Evolutionary conservation across 257 asterid genomes (phyloP).

Genomic region (Solanum etuberosum): DNA sequence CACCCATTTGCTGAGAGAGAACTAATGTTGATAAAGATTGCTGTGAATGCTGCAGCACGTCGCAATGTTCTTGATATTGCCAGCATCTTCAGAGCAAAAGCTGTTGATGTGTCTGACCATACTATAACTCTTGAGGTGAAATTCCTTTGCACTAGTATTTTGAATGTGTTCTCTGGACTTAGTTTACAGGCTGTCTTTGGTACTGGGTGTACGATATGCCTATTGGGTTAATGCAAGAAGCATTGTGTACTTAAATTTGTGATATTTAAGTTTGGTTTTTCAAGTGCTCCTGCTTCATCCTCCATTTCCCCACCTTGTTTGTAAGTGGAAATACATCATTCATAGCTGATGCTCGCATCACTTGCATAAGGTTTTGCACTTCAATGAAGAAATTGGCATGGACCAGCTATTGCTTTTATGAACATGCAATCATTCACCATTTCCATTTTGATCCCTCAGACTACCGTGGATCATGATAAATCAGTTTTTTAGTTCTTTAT

Average conservation of each 20-base stretch:
- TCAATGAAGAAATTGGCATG: background rate
- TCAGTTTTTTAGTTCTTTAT: background rate
- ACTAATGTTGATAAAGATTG: slow-evolving; percentile 77
- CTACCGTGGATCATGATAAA: background rate
- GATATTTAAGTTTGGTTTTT: background rate
- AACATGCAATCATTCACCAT: background rate
- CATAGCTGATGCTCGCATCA: background rate
- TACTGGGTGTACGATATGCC: background rate
- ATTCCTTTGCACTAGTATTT: background rate
- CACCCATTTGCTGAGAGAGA: slow-evolving; percentile 93
- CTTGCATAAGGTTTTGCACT: background rate
- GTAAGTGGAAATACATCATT: background rate
- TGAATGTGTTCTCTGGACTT: background rate
- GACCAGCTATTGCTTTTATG: background rate
- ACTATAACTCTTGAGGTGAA: slow-evolving; percentile 91
- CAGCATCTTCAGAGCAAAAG: slow-evolving; percentile 94
- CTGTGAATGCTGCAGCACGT: slow-evolving; percentile 85
- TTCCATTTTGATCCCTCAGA: background rate
- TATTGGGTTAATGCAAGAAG: background rate
- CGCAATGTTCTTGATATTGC: slow-evolving; percentile 95
- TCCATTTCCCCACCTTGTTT: background rate
- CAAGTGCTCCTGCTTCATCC: background rate
- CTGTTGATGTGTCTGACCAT: slow-evolving; percentile 97
- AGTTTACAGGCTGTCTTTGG: background rate
- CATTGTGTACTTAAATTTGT: background rate